Conservation (phyloP, 2,329 filamentous ascomycete species). For the Talaromyces sp. region DNA sequence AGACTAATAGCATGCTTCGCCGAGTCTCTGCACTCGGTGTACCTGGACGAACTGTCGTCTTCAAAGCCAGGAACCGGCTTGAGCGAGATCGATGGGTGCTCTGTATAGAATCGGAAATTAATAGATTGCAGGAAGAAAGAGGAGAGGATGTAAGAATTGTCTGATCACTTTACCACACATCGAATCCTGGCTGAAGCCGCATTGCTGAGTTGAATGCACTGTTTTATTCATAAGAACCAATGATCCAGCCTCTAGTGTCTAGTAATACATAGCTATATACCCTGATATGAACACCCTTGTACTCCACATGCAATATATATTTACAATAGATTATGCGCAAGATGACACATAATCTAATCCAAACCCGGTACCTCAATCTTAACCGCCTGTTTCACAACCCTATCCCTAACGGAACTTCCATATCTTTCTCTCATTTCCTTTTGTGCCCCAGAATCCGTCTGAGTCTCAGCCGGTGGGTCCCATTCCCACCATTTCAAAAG, state of each 20-base stretch:
- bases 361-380: slow-evolving; percentile 32
- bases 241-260: background rate
- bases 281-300: background rate
- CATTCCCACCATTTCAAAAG: slow-evolving; percentile 38
- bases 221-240: background rate
- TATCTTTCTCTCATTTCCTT: slow-evolving; percentile 28
- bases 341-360: slow-evolving; percentile 13
- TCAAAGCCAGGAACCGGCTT: slow-evolving; percentile 61
- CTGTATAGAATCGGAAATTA: slow-evolving; percentile 64
- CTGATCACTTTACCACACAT: background rate
- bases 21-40: slow-evolving; percentile 60
- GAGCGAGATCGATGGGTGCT: slow-evolving; percentile 68
- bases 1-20: slow-evolving; percentile 49
- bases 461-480: slow-evolving; percentile 30
- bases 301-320: slow-evolving; percentile 14
- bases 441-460: slow-evolving; percentile 24
- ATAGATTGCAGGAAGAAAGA: slow-evolving; percentile 50
- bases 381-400: slow-evolving; percentile 38
- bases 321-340: slow-evolving; percentile 1
- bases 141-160: slow-evolving; percentile 51
- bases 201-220: slow-evolving; percentile 2
- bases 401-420: slow-evolving; percentile 33
- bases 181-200: no score
- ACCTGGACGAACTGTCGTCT: slow-evolving; percentile 61
- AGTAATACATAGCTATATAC: slow-evolving; percentile 24